Conservation (phyloP, 73 alveolate species). For the Blepharisma japonicum region DNA sequence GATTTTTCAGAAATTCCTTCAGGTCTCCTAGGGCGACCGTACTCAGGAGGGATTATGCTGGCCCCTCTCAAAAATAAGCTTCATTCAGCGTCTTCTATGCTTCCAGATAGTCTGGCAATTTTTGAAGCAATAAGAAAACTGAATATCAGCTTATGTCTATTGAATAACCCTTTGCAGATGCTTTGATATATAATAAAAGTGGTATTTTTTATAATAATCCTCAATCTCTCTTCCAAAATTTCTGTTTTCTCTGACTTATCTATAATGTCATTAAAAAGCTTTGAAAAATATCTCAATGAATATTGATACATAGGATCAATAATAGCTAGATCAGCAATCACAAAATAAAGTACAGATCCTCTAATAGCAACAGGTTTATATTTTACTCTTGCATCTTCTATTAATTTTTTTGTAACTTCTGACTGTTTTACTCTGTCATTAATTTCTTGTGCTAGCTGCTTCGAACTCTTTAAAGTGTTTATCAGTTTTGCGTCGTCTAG, state of each 20-base stretch:
- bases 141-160: conserved; percentile 86
- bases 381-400: conserved; percentile 78
- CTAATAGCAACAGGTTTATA: conserved; percentile 87
- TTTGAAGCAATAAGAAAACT: conserved; percentile 83
- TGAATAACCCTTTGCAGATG: conserved; percentile 96
- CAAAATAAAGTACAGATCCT: conserved; percentile 89
- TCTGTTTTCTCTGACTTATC: conserved; percentile 62
- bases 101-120: conserved; percentile 64
- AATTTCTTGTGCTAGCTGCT: conserved; percentile 76
- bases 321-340: conserved; percentile 88
- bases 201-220: conserved; percentile 69
- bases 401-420: conserved; percentile 81
- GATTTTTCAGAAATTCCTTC: conserved; percentile 11
- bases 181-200: conserved; percentile 85
- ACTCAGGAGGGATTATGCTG: neutral
- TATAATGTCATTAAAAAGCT: conserved; percentile 73
- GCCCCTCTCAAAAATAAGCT: conserved; percentile 91
- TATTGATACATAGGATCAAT: conserved; percentile 97
- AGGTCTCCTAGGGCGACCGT: neutral
- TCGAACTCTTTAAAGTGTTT: conserved; percentile 78
- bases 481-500: conserved; percentile 87
- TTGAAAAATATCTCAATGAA: conserved; percentile 86
- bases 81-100: conserved; percentile 80
- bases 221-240: conserved; percentile 67
- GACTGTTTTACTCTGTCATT: conserved; percentile 72